Base-by-base conservation (phyloP, 768 basidiomycete species). In the Calocera viscosa region DNA sequence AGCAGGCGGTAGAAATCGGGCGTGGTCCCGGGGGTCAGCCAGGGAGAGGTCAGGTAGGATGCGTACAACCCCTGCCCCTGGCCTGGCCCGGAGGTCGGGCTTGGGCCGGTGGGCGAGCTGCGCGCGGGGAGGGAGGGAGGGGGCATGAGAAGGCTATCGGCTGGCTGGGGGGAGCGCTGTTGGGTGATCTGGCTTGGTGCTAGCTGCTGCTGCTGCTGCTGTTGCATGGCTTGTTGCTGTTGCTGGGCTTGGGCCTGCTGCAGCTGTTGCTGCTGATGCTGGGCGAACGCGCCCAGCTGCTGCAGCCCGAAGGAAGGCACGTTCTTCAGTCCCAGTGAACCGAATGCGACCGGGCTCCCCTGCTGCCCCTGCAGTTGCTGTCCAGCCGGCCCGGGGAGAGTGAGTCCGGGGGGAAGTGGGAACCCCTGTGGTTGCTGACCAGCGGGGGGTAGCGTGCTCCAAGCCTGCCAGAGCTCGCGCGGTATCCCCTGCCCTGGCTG, bases 281-380 rank as follows among this genome's bases (percentile, higher is more conserved):
- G 26, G 5, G 2, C 14, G 53, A 60, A 32, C 14, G 14, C 22
- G 53, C 11, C 30, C 26, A 26, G 26, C 53, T 60, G 53, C 26
- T 12, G 30, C 2, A 22, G 53, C 26, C 53, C 30, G 19, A 60
- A 60, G 30, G 24, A 28, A 26, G 53, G 53, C 14, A 60, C 53
- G 53, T 60, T 60, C 53, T 60, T 60, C 24, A 60, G 53, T 19
- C 53, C 53, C 3, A 60, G 53, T 26, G 53, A 60, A 26, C 53
- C 53, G 53, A 60, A 60, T 19, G 53, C 53, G 30, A 60, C 53
- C 11, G 53, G 53, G 26, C 53, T 60, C 24, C 26, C 24, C 30
- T 60, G 53, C 53, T 60, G 53, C 24, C 53, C 53, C 10, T 28
- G 53, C 14, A 16, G 11, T 11, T 26, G 14, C 14, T 26, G 53